Base-by-base conservation (phyloP, 2,329 filamentous ascomycete species). In the Triangularia verruculosa region DNA sequence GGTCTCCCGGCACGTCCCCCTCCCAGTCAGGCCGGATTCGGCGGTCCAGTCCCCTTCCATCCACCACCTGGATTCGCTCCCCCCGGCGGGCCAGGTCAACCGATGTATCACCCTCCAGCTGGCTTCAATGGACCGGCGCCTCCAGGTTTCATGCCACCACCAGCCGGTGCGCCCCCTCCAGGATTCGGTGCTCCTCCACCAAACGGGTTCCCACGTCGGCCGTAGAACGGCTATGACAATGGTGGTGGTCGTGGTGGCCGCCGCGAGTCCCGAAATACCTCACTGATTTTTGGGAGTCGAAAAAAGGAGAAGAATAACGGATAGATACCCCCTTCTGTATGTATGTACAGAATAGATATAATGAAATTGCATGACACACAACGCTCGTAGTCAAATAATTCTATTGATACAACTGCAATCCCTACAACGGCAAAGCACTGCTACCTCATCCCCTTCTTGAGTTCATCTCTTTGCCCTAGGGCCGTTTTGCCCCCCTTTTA, bases 1-100 rank as follows among this genome's bases (percentile, higher is more conserved):
- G 82, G 82, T 1, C 74, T 85, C 3, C 82, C 82, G 0, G 80
- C 81, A 0, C 76, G 82, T 15, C 82, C 81, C 2, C 82, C 81
- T 0, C 79, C 79, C 55, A 77, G 77, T 58, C 80, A 81, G 30
- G 75, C 69, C 24, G 77, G 76, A 24, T 83, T 76, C 69, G 78
- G 76, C 55, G 82, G 81, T 64, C 79, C 80, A 4, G 79, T 70
- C 71, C 61, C 64, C 7, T 63, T 63, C 43, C 81, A 82, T 66
- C 80, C 79, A 8, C 67, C 67, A 0, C 78, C 78, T 39, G 76
- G 78, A 12, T 76, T 77, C 4, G 76, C 76, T 5, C 75, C 77
- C 1, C 68, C 70, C 9, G 66, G 64, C 3, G 65, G 58, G 0
- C 61, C 59, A n/a, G 28, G 20, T 9, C 63, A 78, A 5, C 69